Evolutionary conservation across 1,139 yeast genomes (phyloP).

Genomic region (Yamadazyma trypodendri): DNA sequence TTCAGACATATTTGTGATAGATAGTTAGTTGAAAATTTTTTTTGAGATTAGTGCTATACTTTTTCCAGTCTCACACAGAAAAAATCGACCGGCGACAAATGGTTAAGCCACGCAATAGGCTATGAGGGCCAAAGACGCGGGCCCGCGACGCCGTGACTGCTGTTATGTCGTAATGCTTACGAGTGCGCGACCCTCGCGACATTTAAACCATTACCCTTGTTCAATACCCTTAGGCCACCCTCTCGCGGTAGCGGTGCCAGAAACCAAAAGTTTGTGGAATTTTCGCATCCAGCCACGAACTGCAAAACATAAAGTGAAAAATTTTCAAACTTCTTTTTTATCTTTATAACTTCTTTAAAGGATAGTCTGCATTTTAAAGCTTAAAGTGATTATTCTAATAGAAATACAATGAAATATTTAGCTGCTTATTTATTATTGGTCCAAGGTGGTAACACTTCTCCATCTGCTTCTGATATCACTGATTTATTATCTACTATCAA

Average conservation of each 20-base stretch:
- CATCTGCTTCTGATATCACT: slow-evolving; percentile 72
- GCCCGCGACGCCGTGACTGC: slow-evolving; percentile 6
- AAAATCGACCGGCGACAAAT: background rate
- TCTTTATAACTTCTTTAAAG: slow-evolving; percentile 35
- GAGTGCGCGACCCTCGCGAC: no score
- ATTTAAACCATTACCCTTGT: no score
- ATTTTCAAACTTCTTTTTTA: slow-evolving; percentile 7
- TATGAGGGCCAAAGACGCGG: no score
- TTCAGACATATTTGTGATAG: slow-evolving; percentile 41
- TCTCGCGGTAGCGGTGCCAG: no score
- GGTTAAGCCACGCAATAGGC: background rate
- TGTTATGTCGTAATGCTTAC: slow-evolving; percentile 4
- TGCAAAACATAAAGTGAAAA: slow-evolving; percentile 4
- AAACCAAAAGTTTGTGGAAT: no score
- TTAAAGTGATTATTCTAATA: slow-evolving; percentile 56
- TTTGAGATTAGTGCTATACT: background rate
- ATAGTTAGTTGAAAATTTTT: slow-evolving; percentile 3
- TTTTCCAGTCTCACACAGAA: background rate
- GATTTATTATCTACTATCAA: slow-evolving; percentile 74
- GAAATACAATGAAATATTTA: slow-evolving; percentile 65
- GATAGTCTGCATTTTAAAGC: slow-evolving; percentile 58
- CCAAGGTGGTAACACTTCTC: slow-evolving; percentile 81
- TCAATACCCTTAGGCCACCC: background rate
- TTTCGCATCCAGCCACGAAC: no score
- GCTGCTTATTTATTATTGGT: slow-evolving; percentile 88